Percentiles rank a stretch among this genome's conserved stretches.
These are phyloP conservation scores for Mycena rebaudengoi DNA, from an alignment of 768 basidiomycete species.

Conservation along the genomic window DNA sequence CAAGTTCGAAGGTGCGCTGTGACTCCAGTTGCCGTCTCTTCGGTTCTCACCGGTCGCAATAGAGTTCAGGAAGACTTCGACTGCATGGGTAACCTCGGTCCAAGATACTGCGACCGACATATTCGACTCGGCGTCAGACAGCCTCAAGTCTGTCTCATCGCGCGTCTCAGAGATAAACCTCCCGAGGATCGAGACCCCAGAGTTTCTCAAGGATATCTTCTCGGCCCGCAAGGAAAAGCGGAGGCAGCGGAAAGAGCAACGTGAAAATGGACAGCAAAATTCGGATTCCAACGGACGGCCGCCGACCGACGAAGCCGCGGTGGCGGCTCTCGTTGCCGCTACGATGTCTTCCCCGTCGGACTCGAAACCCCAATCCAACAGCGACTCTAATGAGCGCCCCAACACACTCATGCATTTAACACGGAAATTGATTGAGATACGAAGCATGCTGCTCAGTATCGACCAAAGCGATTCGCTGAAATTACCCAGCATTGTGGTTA, in stretches of 20 bases:
- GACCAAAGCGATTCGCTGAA: constrained; percentile 96
- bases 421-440: constrained; percentile 93
- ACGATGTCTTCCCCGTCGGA: constrained; percentile 82
- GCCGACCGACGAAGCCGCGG: constrained; percentile 66
- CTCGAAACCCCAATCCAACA: constrained; percentile 50
- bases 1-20: constrained; percentile 86
- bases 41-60: constrained; percentile 3
- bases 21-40: neutral
- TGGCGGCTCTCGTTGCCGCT: constrained; percentile 81
- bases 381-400: constrained; percentile 56
- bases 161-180: constrained; percentile 70
- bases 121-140: constrained; percentile 76
- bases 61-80: constrained; percentile 80
- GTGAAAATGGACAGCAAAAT: constrained; percentile 44
- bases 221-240: constrained; percentile 39
- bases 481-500: constrained; percentile 96
- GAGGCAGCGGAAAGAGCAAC: constrained; percentile 38
- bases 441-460: constrained; percentile 93
- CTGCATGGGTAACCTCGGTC: constrained; percentile 69
- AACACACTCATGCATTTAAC: constrained; percentile 95
- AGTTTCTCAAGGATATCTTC: constrained; percentile 77
- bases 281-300: constrained; percentile 54
- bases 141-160: constrained; percentile 66
- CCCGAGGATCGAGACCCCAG: constrained; percentile 60
- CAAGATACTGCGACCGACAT: constrained; percentile 77